A percentile compares a stretch with the other conserved stretches of the same genome.
These are phyloP conservation scores for Oryza australiensis DNA, from an alignment of 176 grass and related monocot genomes.

Conservation along the genomic window DNA sequence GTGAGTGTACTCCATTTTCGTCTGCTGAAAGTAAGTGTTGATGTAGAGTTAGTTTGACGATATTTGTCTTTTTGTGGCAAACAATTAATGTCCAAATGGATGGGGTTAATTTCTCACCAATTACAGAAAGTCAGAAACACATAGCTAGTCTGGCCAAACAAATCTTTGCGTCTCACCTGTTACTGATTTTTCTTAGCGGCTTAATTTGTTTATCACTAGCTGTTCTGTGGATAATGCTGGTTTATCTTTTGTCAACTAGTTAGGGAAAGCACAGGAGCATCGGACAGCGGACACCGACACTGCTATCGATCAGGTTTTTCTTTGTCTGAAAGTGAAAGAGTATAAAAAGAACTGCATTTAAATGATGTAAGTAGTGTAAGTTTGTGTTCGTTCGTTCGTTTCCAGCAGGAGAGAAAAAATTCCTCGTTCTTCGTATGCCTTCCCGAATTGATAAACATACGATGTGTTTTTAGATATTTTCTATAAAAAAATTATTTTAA, in stretches of 20 bases:
- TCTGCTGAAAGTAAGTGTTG: neutral
- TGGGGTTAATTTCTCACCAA: slow-evolving; percentile 21
- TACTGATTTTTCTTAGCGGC: neutral
- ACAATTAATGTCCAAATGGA: neutral
- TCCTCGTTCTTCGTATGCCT: too few relatives aligned
- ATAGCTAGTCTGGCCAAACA: slow-evolving; percentile 27
- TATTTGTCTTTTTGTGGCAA: neutral
- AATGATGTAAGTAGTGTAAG: too few relatives aligned
- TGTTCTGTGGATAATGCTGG: neutral
- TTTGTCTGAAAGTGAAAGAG: neutral
- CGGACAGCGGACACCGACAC: neutral
- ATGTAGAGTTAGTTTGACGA: slow-evolving; percentile 7
- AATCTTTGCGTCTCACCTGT: neutral
- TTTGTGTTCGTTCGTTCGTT: too few relatives aligned
- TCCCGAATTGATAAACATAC: too few relatives aligned
- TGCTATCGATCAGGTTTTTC: neutral
- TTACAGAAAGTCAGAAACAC: neutral
- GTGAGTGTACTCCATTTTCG: neutral
- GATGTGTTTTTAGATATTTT: too few relatives aligned
- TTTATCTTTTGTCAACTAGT: slow-evolving; percentile 20
- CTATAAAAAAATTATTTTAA: too few relatives aligned
- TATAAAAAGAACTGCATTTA: too few relatives aligned
- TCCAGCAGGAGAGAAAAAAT: too few relatives aligned
- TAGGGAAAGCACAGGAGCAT: neutral
- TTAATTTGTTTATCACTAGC: neutral